Evolutionary conservation across 768 basidiomycete species (phyloP).

Genomic region (Termitomyces sp.): DNA sequence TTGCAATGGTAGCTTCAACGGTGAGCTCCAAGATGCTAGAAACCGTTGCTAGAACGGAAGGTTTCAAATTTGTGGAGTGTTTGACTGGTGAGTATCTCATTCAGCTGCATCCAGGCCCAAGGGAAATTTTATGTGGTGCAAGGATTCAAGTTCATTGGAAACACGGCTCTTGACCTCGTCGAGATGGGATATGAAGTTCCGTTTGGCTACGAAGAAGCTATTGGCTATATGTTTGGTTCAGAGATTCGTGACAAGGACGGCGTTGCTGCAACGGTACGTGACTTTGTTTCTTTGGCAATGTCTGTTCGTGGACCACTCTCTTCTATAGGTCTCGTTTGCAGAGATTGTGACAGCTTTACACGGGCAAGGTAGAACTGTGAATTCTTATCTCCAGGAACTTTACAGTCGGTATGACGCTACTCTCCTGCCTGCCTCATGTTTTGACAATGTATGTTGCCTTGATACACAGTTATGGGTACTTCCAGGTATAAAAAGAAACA

Average conservation of each 20-base stretch:
- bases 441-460: neutral
- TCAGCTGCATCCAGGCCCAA: neutral
- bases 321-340: slow-evolving; percentile 55
- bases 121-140: slow-evolving; percentile 2
- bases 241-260: slow-evolving; percentile 86
- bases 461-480: slow-evolving; percentile 63
- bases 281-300: neutral
- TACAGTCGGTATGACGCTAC: slow-evolving; percentile 44
- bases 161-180: slow-evolving; percentile 65
- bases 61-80: slow-evolving; percentile 82
- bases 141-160: slow-evolving; percentile 93
- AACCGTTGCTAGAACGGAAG: slow-evolving; percentile 67
- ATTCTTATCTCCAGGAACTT: slow-evolving; percentile 52
- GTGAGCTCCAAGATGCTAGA: slow-evolving; percentile 91
- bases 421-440: neutral
- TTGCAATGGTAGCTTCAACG: slow-evolving; percentile 85
- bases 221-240: slow-evolving; percentile 84
- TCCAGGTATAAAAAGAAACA: slow-evolving; percentile 42
- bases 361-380: slow-evolving; percentile 46
- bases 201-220: slow-evolving; percentile 91
- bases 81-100: slow-evolving; percentile 56
- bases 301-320: neutral
- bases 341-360: slow-evolving; percentile 55
- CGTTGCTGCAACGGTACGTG: slow-evolving; percentile 66
- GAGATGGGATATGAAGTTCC: slow-evolving; percentile 63